A percentile compares a stretch with the other conserved stretches of the same genome.
Evolutionary conservation across 495 filamentous ascomycete species (phyloP).

Genomic region (Hyaloscypha bicolor): DNA sequence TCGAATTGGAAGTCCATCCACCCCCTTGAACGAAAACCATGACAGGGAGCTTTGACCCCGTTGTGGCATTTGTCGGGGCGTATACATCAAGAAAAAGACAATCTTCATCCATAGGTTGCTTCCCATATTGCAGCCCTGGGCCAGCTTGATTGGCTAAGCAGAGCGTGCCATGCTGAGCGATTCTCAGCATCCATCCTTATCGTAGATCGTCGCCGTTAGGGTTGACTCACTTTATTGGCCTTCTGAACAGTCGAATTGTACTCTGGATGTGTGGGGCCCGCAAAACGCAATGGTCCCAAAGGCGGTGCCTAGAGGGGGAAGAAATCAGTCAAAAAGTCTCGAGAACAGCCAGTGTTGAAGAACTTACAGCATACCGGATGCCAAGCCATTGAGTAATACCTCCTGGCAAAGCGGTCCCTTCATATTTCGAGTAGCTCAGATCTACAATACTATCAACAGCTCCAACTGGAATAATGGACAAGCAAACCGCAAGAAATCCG

Average conservation of each 20-base stretch:
- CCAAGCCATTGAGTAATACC: constrained; percentile 40
- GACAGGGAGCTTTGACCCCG: constrained; percentile 57
- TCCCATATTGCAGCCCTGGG: constrained; percentile 21
- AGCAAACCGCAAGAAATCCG: background rate
- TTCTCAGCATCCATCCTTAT: background rate
- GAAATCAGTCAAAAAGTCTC: background rate
- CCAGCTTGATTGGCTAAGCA: constrained; percentile 20
- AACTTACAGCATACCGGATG: constrained; percentile 53
- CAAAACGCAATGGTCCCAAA: constrained; percentile 51
- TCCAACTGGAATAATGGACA: background rate
- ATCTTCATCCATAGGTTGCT: constrained; percentile 58
- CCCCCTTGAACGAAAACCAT: constrained; percentile 78
- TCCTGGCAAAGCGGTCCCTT: constrained; percentile 37
- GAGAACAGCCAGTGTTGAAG: background rate
- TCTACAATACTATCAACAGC: constrained; percentile 32
- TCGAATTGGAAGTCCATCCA: constrained; percentile 64
- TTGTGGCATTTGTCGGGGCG: constrained; percentile 50
- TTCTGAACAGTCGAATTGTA: constrained; percentile 16
- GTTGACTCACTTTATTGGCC: constrained; percentile 13
- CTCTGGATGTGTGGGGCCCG: constrained; percentile 40
- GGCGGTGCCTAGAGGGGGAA: constrained; percentile 44
- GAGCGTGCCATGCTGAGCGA: constrained; percentile 13
- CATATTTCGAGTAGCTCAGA: constrained; percentile 49
- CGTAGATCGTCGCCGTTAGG: background rate
- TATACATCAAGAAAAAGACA: constrained; percentile 79